Evolutionary conservation across 371 early-diverging fungal genomes (phyloP).

Genomic region (Mucor mucedo): DNA sequence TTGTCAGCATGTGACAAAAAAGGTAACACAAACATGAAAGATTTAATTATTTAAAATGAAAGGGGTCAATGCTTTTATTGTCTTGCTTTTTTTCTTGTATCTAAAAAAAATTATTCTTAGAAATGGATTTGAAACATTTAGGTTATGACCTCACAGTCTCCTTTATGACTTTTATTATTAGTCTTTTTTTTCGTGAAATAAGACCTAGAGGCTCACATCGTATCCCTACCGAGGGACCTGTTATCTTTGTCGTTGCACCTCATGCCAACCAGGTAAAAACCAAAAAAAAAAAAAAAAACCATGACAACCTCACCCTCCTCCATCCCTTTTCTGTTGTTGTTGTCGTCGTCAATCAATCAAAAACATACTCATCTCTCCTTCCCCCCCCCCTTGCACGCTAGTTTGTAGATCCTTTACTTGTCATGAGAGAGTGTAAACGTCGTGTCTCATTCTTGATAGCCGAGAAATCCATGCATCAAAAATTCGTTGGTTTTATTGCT

Average conservation of each 20-base stretch:
- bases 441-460: slow-evolving; percentile 83
- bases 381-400: slow-evolving; percentile 24
- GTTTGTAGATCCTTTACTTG: slow-evolving; percentile 90
- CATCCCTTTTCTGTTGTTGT: too few species aligned
- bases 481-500: slow-evolving; percentile 79
- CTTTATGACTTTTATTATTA: slow-evolving; percentile 61
- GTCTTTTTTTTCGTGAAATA: slow-evolving; percentile 87
- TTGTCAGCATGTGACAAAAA: not conserved
- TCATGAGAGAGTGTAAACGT: slow-evolving; percentile 77
- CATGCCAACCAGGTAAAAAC: slow-evolving; percentile 85
- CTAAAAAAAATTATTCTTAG: not conserved
- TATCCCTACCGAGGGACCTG: slow-evolving; percentile 83
- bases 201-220: slow-evolving; percentile 80
- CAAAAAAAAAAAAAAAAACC: not conserved
- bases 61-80: not conserved
- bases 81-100: not conserved
- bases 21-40: not conserved
- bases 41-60: too few species aligned
- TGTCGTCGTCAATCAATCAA: too few species aligned
- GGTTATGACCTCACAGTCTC: slow-evolving; percentile 54
- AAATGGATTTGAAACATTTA: not conserved
- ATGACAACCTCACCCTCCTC: too few species aligned
- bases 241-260: slow-evolving; percentile 92
- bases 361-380: not conserved
- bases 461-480: slow-evolving; percentile 80